Percentiles rank a stretch among this genome's conserved stretches.
These are phyloP conservation scores for Amauroascus niger DNA, from an alignment of 2,329 filamentous ascomycete species.

Conservation along the genomic window DNA sequence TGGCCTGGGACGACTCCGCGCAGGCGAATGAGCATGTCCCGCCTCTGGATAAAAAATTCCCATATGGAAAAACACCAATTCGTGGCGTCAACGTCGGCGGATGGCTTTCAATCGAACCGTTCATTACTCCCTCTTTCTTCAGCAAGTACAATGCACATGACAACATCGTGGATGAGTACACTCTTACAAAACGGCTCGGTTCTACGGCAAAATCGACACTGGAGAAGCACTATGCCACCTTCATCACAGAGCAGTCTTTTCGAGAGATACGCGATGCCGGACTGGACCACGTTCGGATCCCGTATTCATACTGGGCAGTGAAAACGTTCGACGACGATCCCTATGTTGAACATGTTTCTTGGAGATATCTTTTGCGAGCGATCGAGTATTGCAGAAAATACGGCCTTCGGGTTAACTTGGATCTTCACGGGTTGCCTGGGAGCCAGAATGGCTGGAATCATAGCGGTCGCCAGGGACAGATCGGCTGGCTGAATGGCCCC, in stretches of 20 bases:
- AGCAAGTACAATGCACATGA: slow-evolving; percentile 50
- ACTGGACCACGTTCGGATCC: slow-evolving; percentile 93
- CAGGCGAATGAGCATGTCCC: slow-evolving; percentile 71
- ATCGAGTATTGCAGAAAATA: slow-evolving; percentile 93
- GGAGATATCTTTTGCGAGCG: slow-evolving; percentile 82
- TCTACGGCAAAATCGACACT: slow-evolving; percentile 54
- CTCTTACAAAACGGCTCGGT: slow-evolving; percentile 62
- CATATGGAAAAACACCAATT: slow-evolving; percentile 68
- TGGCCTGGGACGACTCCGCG: slow-evolving; percentile 73
- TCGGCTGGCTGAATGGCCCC: slow-evolving; percentile 86
- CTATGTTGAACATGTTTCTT: slow-evolving; percentile 76
- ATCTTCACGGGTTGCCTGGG: slow-evolving; percentile 82
- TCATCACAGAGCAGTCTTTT: slow-evolving; percentile 77
- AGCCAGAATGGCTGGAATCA: slow-evolving; percentile 99
- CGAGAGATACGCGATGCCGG: slow-evolving; percentile 75
- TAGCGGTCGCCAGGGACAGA: slow-evolving; percentile 68
- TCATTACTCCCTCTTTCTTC: slow-evolving; percentile 91
- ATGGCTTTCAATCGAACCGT: slow-evolving; percentile 89
- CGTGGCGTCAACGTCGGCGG: slow-evolving; percentile 88
- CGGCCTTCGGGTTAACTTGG: slow-evolving; percentile 83
- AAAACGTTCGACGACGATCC: slow-evolving; percentile 75
- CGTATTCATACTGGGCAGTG: slow-evolving; percentile 91
- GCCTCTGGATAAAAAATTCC: slow-evolving; percentile 64
- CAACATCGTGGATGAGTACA: slow-evolving; percentile 80
- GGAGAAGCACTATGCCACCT: slow-evolving; percentile 87